phyloP scores from a whole-genome alignment of 192 early-diverging fungal species.

The Rhizophagus prolifer region DNA sequence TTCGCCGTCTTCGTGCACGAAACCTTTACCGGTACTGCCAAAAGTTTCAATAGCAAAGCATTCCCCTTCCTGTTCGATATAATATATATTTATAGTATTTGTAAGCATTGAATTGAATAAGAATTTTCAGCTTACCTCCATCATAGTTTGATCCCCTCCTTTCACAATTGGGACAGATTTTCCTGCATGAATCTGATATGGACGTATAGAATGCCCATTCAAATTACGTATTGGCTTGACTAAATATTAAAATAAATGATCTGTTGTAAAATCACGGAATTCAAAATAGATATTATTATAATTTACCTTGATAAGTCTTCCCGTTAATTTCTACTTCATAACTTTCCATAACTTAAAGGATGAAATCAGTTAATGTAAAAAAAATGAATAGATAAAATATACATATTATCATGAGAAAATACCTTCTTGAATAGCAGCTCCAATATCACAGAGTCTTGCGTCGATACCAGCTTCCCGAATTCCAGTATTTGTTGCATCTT shows the following conservation, averaged over 20 bases:
- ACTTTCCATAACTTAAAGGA: slow-evolving; percentile 82
- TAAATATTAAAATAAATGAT: slow-evolving; percentile 3
- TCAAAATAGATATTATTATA: neutral
- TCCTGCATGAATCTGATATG: slow-evolving; percentile 89
- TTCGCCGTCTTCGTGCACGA: slow-evolving; percentile 86
- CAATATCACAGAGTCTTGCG: slow-evolving; percentile 90
- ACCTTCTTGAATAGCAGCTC: slow-evolving; percentile 88
- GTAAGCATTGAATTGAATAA: neutral
- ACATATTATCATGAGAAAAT: neutral
- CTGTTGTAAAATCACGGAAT: neutral
- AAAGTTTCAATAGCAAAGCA: slow-evolving; percentile 97
- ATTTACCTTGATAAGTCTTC: slow-evolving; percentile 78
- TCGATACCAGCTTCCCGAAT: slow-evolving; percentile 96
- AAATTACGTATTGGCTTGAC: slow-evolving; percentile 95
- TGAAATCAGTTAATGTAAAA: neutral
- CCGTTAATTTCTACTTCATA: slow-evolving; percentile 95
- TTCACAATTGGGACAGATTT: slow-evolving; percentile 96
- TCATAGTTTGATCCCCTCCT: slow-evolving; percentile 81
- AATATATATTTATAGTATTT: neutral
- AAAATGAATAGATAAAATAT: neutral
- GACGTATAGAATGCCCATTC: slow-evolving; percentile 92
- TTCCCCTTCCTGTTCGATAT: slow-evolving; percentile 68
- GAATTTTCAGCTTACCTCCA: slow-evolving; percentile 60
- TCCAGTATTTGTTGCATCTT: slow-evolving; percentile 96
- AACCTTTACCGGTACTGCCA: slow-evolving; percentile 89